phyloP scores from a whole-genome alignment of 2,329 filamentous ascomycete species.

The Aspergillus pseudoterreus region DNA sequence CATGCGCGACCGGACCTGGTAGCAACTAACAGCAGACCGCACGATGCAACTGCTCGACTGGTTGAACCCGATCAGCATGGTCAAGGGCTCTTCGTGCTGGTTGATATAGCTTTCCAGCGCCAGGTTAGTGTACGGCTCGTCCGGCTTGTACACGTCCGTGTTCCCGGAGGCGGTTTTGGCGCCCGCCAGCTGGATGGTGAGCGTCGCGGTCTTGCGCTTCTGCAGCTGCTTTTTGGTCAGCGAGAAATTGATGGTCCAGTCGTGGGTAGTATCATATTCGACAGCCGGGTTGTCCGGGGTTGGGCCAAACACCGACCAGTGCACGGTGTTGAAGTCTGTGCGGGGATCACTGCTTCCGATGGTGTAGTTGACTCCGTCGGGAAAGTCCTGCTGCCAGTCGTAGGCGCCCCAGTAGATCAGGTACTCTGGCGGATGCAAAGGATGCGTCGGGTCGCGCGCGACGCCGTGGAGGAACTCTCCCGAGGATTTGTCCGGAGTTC shows the following conservation, averaged over 20 bases:
- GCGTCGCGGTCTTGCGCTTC: constrained; percentile 48
- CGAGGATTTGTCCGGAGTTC: constrained; percentile 58
- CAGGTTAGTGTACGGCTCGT: constrained; percentile 52
- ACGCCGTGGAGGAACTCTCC: constrained; percentile 61
- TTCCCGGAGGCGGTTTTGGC: constrained; percentile 62
- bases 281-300: constrained; percentile 40
- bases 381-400: constrained; percentile 59
- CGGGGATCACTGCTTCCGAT: constrained; percentile 51
- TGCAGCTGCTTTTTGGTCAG: constrained; percentile 41
- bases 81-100: constrained; percentile 30
- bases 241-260: constrained; percentile 58
- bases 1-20: constrained; percentile 60
- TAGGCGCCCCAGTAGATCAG: constrained; percentile 60
- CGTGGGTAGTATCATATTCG: constrained; percentile 42
- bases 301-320: constrained; percentile 61
- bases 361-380: constrained; percentile 54
- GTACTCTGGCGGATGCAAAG: constrained; percentile 55
- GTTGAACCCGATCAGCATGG: constrained; percentile 42
- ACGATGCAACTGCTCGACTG: constrained; percentile 60
- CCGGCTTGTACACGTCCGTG: constrained; percentile 55
- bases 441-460: constrained; percentile 45
- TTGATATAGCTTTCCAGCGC: constrained; percentile 51
- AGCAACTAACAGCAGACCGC: constrained; percentile 58
- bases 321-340: constrained; percentile 60
- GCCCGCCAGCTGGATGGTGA: constrained; percentile 61